Base-by-base conservation (phyloP, 1,139 yeast species). In the Scheffersomyces quercinus region DNA sequence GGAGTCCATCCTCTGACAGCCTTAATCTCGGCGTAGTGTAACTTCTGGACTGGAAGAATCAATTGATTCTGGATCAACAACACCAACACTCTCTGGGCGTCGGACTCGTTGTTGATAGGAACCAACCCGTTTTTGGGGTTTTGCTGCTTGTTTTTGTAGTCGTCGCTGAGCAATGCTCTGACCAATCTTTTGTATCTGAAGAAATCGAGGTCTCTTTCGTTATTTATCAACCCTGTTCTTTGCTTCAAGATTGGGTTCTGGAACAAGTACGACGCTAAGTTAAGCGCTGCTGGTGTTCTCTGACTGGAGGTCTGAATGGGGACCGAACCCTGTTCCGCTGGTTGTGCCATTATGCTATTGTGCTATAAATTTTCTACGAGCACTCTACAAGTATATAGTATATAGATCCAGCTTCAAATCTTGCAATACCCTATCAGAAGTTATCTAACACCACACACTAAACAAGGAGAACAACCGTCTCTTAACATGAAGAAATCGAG, bases 101-200 rank as follows among this genome's bases (percentile, higher is more conserved):
- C 81, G 35, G 73, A 73, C 30, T 75, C 75, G 45, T 67, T 67
- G 7, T 62, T 59, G 38, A 87, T 68, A 9, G 78, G 75, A 4
- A 95, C 87, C 44, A 88, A 78, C 39, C 81, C 67, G 47, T 67
- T 68, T 44, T 70, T 73, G 13, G 85, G 82, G 53, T 79, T 77
- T 16, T 68, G 55, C 45, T 82, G 83, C 48, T 79, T 75, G 44
- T 69, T 63, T 49, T 78, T 75, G 65, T 90, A 93, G 38, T 84
- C 91, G 2, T 81, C 85, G 46, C 91, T 82, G 37, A 81, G 70
- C 46, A 93, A 75, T 0, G 95, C 95, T 53, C 98, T 75, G 12
- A 81, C 69, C 37, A 89, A 85, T 56, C 99, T 79, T 64, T 95
- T 93, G 62, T 74, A 87, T 54, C 96, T 77, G 77, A 93, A 93